Conservation (phyloP, 192 early-diverging fungal species). For the Lobosporangium transversale region DNA sequence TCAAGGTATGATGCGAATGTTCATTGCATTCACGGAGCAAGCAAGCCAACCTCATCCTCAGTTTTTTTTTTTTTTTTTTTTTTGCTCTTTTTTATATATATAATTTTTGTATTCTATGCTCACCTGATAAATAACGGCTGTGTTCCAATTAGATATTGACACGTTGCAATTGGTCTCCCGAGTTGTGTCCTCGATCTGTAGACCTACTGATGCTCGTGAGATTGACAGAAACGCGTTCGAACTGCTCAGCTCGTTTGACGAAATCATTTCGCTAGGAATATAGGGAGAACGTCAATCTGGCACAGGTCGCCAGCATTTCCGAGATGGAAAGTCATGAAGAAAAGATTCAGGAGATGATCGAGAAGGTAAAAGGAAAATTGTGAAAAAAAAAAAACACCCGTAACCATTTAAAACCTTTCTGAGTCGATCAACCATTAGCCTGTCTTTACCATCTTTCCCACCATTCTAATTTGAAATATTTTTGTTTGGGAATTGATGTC, state of each 20-base stretch:
- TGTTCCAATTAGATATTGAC: conserved; percentile 87
- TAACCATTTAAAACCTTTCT: too few species aligned
- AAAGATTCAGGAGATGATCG: conserved; percentile 95
- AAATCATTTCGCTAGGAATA: conserved; percentile 92
- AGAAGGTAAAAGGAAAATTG: conserved; percentile 60
- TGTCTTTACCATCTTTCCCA: too few species aligned
- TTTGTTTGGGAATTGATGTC: neutral
- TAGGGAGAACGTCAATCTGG: conserved; percentile 90
- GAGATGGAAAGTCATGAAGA: conserved; percentile 99
- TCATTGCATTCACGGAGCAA: too few species aligned
- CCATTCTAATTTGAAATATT: neutral
- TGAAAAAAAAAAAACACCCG: neutral
- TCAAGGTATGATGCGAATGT: conserved; percentile 68
- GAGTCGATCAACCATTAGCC: neutral
- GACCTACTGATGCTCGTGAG: conserved; percentile 85
- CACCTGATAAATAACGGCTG: neutral
- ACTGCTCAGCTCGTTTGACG: conserved; percentile 92
- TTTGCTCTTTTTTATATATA: neutral
- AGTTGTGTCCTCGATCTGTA: conserved; percentile 90
- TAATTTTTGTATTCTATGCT: neutral
- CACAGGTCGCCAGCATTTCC: conserved; percentile 90
- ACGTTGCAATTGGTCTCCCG: conserved; percentile 94
- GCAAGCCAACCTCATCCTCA: too few species aligned
- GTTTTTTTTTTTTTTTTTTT: neutral
- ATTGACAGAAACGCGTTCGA: conserved; percentile 90